Percentiles rank a stretch among this genome's conserved stretches.
Conservation (phyloP, 331 rosid species). For the Quercus phellos region DNA sequence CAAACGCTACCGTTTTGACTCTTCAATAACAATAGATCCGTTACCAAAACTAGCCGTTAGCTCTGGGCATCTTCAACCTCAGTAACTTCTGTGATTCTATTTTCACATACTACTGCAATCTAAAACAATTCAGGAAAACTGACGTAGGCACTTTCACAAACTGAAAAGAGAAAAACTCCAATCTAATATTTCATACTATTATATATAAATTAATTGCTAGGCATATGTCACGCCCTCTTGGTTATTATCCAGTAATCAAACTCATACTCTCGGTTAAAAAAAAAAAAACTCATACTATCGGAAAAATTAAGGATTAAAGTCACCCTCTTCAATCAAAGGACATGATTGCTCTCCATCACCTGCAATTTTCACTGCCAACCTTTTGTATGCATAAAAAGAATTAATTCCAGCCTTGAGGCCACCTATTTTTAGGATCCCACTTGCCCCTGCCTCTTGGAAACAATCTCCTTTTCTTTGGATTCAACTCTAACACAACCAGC, state of each 20-base stretch:
- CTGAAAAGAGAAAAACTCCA: no score
- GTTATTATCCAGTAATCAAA: not conserved
- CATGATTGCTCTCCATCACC: not conserved
- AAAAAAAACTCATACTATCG: not conserved
- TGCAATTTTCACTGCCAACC: not conserved
- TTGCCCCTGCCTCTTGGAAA: slow-evolving; percentile 20
- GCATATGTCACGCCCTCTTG: not conserved
- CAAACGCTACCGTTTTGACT: no score
- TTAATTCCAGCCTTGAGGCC: slow-evolving; percentile 79
- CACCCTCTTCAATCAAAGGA: not conserved
- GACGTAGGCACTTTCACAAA: no score
- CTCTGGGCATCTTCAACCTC: no score
- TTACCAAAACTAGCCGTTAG: no score
- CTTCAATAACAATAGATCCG: no score
- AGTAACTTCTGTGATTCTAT: no score
- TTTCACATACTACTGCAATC: no score
- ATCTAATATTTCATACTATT: not conserved
- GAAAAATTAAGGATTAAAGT: not conserved
- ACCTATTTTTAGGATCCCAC: slow-evolving; percentile 44
- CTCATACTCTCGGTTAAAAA: not conserved
- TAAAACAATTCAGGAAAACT: no score
- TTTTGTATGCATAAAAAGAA: not conserved
- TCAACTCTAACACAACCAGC: slow-evolving; percentile 17
- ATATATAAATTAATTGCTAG: not conserved
- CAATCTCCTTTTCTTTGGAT: slow-evolving; percentile 30